Evolutionary conservation across 805 yeast species (phyloP), one percentile per base, ranked within the genome.

Genomic region (Pichia membranifaciens): DNA sequence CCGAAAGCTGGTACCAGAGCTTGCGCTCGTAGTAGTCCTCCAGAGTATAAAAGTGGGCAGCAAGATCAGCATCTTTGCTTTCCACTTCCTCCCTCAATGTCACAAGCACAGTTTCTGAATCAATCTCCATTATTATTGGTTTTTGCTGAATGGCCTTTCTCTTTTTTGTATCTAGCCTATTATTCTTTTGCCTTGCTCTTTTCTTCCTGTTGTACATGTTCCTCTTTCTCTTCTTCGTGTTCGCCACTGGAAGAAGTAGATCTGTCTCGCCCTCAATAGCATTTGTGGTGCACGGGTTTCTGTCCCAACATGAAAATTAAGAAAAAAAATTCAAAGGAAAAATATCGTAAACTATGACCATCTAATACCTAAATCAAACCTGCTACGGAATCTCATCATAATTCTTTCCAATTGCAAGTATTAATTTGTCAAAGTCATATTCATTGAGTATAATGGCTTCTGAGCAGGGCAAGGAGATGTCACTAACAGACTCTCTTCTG

Each of bases 1-100:
- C 77, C 2, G 96, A 87, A 61, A 93, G 75, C 71, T 93, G 98
- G 69, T 84, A 95, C 97, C 97, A 93, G 62, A 91, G 75, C 65
- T 88, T 89, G 56, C 96, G 74, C 60, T 89, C 96, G 68, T 87
- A 85, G 48, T 73, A 72, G 58, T 88, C 96, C 60, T 90, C 97
- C 61, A 91, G 76, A 45, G 78, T 76, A 60, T 78, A 82, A 57
- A 84, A 75, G 7, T 73, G 64, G 25, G 80, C 76, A 9, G 79
- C 71, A 44, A 89, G 70, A 35, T 82, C 87, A 1, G 54, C 38
- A 43, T 60, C 60, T 3, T 55, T 58, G 3, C 77, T 69, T 49
- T 84, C 87, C 4, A 81, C 72, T 58, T 82, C 84, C 57, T 74
- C 73, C 45, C 95, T 78, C 44, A 88, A 71, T 3, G 81, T 74